Evolutionary conservation across 2,329 filamentous ascomycete species (phyloP).

Genomic region (Periconia sp.): DNA sequence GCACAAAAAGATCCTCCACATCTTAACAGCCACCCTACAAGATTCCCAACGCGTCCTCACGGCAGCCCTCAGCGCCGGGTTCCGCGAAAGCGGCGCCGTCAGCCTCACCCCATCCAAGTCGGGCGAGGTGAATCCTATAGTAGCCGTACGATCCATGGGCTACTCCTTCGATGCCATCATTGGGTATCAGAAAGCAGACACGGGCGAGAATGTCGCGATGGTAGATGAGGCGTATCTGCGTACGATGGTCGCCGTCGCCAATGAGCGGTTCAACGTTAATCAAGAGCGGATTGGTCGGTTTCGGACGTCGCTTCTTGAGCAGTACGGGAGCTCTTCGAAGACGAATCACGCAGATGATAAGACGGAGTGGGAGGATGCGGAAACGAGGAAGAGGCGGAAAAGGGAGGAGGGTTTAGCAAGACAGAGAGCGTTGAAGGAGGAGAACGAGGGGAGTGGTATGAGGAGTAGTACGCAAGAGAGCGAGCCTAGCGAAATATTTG

Average conservation of each 20-base stretch:
- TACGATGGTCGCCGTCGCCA: constrained; percentile 68
- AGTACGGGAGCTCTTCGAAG: constrained; percentile 7
- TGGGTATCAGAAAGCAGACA: constrained; percentile 54
- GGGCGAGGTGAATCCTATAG: constrained; percentile 65
- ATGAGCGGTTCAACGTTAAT: constrained; percentile 74
- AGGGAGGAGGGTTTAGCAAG: constrained; percentile 52
- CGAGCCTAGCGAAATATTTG: too few relatives aligned
- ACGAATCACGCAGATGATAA: background rate
- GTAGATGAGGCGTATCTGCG: constrained; percentile 70
- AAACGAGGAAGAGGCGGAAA: constrained; percentile 42
- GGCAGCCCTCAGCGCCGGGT: constrained; percentile 78
- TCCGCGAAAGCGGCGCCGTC: constrained; percentile 85
- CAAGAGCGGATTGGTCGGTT: constrained; percentile 68
- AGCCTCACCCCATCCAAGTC: constrained; percentile 53
- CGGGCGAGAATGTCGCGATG: constrained; percentile 45
- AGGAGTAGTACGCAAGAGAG: too few relatives aligned
- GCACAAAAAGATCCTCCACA: constrained; percentile 78
- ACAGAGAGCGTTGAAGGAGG: constrained; percentile 42
- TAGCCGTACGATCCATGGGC: constrained; percentile 82
- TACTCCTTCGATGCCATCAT: constrained; percentile 81
- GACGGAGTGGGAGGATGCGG: constrained; percentile 46
- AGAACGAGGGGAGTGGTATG: background rate
- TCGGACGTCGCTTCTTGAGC: constrained; percentile 51
- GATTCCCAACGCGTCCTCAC: constrained; percentile 76
- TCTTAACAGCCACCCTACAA: constrained; percentile 73